phyloP scores from a whole-genome alignment of 495 filamentous ascomycete species.

The Lepidopterella palustris region DNA sequence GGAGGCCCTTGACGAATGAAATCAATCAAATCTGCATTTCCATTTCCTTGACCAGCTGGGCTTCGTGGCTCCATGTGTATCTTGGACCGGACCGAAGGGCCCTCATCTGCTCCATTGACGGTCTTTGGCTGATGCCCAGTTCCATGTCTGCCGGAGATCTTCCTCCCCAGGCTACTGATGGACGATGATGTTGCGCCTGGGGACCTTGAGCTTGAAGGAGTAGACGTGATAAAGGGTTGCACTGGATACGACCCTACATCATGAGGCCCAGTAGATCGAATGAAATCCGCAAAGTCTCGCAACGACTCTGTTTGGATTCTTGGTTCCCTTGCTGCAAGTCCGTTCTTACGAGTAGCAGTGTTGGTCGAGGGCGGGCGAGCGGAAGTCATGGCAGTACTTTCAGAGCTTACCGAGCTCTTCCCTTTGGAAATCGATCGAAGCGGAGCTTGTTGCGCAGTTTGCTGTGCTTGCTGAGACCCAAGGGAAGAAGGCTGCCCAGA shows the following conservation, averaged over 20 bases:
- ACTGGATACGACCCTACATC: slow-evolving; percentile 29
- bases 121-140: neutral
- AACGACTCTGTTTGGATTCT: slow-evolving; percentile 56
- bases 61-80: slow-evolving; percentile 59
- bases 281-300: slow-evolving; percentile 77
- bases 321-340: slow-evolving; percentile 54
- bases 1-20: slow-evolving; percentile 85
- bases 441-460: neutral
- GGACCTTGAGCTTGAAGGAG: neutral
- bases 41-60: slow-evolving; percentile 54
- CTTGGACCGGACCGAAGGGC: slow-evolving; percentile 12
- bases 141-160: slow-evolving; percentile 11
- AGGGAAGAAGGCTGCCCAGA: slow-evolving; percentile 16
- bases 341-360: neutral
- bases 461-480: slow-evolving; percentile 9
- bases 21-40: slow-evolving; percentile 82
- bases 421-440: neutral
- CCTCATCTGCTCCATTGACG: slow-evolving; percentile 4
- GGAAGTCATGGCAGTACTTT: neutral
- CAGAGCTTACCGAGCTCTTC: neutral
- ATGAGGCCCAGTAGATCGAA: slow-evolving; percentile 71
- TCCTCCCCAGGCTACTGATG: slow-evolving; percentile 20
- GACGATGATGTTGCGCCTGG: slow-evolving; percentile 3
- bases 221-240: slow-evolving; percentile 25
- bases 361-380: neutral